Evolutionary conservation across 1,284 basidiomycete genomes (phyloP).

Genomic region (Ganoderma sinense): DNA sequence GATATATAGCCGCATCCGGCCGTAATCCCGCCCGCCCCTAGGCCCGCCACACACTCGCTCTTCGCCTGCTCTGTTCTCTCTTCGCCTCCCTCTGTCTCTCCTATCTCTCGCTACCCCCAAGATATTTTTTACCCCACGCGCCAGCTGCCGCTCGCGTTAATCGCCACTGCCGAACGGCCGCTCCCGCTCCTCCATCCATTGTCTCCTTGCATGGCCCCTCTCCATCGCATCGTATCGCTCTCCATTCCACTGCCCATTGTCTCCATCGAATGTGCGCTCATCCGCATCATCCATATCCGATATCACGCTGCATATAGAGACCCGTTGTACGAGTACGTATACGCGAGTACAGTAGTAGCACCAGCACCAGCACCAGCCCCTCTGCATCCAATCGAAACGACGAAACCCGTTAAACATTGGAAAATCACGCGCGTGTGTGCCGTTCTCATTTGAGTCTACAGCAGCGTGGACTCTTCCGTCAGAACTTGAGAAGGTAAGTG

Average conservation of each 20-base stretch:
- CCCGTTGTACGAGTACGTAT: constrained; percentile 2
- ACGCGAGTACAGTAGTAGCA: not conserved
- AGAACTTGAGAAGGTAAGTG: too few species aligned
- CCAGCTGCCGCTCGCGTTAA: constrained; percentile 1
- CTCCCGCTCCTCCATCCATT: not conserved
- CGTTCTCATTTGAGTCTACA: too few species aligned
- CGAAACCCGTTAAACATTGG: not conserved
- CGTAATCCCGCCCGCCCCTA: constrained; percentile 3
- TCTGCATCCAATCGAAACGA: not conserved
- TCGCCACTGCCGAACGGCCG: not conserved
- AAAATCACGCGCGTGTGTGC: not conserved
- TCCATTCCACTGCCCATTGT: not conserved
- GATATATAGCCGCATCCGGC: not conserved
- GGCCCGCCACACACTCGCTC: constrained; percentile 4
- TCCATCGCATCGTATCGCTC: not conserved
- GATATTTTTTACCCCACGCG: constrained; percentile 6
- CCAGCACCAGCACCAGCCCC: not conserved
- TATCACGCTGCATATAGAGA: constrained; percentile 4
- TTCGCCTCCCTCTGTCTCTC: not conserved
- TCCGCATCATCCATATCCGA: not conserved
- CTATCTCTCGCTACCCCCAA: constrained; percentile 1
- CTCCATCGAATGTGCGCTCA: not conserved
- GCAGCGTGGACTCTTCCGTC: too few species aligned
- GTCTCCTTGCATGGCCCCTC: not conserved
- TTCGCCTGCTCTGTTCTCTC: not conserved